A percentile compares a stretch with the other conserved stretches of the same genome.
phyloP scores from a whole-genome alignment of 2,329 filamentous ascomycete species.

The Hypoxylon sp. region DNA sequence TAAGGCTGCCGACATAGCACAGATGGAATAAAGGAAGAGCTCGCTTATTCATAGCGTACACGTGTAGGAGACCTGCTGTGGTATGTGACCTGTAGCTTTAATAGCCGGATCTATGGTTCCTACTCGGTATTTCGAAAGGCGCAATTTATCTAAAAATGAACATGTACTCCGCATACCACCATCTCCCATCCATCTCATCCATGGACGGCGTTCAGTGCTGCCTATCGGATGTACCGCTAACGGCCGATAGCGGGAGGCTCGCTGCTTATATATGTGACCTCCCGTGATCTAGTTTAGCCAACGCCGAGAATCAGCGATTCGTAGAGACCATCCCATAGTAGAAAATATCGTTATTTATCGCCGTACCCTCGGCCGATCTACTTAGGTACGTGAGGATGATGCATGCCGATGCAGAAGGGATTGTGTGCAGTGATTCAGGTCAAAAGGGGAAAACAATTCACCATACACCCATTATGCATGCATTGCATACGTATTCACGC shows the following conservation, averaged over 20 bases:
- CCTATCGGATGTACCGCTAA: conserved; percentile 15
- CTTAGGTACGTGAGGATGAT: conserved; percentile 8
- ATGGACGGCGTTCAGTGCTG: conserved; percentile 9
- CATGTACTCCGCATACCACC: conserved; percentile 21
- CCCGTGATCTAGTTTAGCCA: conserved; percentile 23
- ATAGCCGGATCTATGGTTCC: conserved; percentile 34
- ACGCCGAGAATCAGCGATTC: neutral
- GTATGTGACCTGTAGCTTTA: conserved; percentile 42
- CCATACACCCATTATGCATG: conserved; percentile 5
- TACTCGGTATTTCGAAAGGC: conserved; percentile 34
- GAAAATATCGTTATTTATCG: neutral
- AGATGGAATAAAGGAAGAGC: conserved; percentile 7
- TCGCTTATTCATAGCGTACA: conserved; percentile 38
- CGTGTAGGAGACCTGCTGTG: conserved; percentile 30
- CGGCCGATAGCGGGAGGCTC: conserved; percentile 32
- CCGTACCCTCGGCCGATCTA: neutral
- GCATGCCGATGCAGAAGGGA: conserved; percentile 6
- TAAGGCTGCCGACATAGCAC: conserved; percentile 31
- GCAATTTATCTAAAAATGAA: conserved; percentile 37
- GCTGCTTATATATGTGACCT: conserved; percentile 21
- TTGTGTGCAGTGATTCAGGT: conserved; percentile 24
- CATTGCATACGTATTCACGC: conserved; percentile 8
- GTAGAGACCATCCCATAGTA: neutral
- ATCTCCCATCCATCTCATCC: neutral
- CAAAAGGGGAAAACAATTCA: conserved; percentile 19